A percentile compares a stretch with the other conserved stretches of the same genome.
Evolutionary conservation across 2,329 filamentous ascomycete species (phyloP).

Genomic region (Exserohilum rostratum): DNA sequence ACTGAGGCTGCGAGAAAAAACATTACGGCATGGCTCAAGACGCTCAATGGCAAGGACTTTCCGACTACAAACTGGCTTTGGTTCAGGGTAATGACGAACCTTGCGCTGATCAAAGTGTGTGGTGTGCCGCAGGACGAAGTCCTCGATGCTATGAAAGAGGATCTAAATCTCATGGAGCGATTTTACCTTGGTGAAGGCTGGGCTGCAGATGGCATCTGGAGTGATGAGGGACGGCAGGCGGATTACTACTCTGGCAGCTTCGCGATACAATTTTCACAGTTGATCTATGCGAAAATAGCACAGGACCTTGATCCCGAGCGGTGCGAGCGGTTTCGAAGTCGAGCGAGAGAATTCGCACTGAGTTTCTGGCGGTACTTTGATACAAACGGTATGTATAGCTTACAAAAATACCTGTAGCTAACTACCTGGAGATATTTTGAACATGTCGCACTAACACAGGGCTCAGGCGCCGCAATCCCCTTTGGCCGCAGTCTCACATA

Average conservation of each 20-base stretch:
- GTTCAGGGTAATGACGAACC: constrained; percentile 59
- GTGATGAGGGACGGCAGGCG: constrained; percentile 48
- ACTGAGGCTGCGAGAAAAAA: constrained; percentile 41
- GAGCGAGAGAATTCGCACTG: constrained; percentile 51
- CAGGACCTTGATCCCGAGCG: constrained; percentile 50
- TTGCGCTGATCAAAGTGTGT: constrained; percentile 54
- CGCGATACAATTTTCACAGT: constrained; percentile 59
- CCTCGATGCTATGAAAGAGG: constrained; percentile 48
- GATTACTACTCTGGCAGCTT: constrained; percentile 63
- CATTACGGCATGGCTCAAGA: constrained; percentile 51
- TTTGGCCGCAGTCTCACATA: constrained; percentile 61
- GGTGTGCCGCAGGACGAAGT: constrained; percentile 47
- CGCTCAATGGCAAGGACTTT: constrained; percentile 55
- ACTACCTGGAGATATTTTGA: no score
- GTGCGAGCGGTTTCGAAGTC: constrained; percentile 46
- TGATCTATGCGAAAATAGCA: constrained; percentile 56
- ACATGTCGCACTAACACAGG: background rate
- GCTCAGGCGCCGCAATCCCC: constrained; percentile 56
- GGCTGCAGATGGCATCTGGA: constrained; percentile 57
- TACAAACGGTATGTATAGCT: constrained; percentile 42
- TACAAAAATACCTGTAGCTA: background rate
- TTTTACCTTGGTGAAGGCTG: constrained; percentile 57
- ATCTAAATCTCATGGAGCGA: constrained; percentile 53
- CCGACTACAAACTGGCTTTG: constrained; percentile 60
- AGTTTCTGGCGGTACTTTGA: constrained; percentile 59